Evolutionary conservation across 176 grass and related monocot species (phyloP).

Genomic region (Pontederia paniculata): DNA sequence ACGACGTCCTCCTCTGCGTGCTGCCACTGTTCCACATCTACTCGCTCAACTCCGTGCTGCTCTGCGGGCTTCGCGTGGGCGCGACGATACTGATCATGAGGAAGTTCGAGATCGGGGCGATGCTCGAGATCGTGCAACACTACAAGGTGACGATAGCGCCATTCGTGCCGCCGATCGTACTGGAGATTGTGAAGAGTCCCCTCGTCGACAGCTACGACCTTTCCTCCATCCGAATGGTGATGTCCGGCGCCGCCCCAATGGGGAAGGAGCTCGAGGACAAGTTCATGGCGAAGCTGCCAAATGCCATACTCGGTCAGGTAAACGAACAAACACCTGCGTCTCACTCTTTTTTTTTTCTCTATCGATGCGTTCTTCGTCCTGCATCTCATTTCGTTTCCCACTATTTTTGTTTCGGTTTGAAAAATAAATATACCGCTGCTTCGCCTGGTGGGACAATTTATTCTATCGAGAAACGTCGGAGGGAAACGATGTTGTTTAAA

Average conservation of each 20-base stretch:
- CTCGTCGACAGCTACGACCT: slow-evolving; percentile 5
- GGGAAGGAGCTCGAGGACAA: slow-evolving; percentile 11
- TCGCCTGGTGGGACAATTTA: too few species aligned
- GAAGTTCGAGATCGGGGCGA: slow-evolving; percentile 49
- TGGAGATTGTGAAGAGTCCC: slow-evolving; percentile 54
- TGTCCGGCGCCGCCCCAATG: slow-evolving; percentile 3
- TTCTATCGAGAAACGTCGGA: too few species aligned
- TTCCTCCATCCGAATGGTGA: not conserved
- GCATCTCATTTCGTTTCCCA: too few species aligned
- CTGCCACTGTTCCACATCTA: slow-evolving; percentile 97
- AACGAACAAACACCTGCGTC: not conserved
- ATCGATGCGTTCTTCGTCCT: too few species aligned
- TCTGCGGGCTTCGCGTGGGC: slow-evolving; percentile 52
- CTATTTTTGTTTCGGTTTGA: too few species aligned
- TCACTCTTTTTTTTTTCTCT: not conserved
- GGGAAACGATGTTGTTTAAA: too few species aligned
- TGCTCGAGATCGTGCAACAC: slow-evolving; percentile 44
- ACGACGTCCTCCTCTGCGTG: slow-evolving; percentile 70
- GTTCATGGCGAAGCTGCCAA: slow-evolving; percentile 4
- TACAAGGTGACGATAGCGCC: slow-evolving; percentile 45
- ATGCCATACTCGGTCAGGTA: slow-evolving; percentile 4
- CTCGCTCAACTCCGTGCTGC: slow-evolving; percentile 84
- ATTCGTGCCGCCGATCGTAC: slow-evolving; percentile 79
- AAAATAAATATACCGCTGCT: too few species aligned
- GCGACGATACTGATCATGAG: slow-evolving; percentile 58